These are phyloP conservation scores for Euphorbia lathyris DNA, from an alignment of 345 rosid genomes.

Conservation along the genomic window DNA sequence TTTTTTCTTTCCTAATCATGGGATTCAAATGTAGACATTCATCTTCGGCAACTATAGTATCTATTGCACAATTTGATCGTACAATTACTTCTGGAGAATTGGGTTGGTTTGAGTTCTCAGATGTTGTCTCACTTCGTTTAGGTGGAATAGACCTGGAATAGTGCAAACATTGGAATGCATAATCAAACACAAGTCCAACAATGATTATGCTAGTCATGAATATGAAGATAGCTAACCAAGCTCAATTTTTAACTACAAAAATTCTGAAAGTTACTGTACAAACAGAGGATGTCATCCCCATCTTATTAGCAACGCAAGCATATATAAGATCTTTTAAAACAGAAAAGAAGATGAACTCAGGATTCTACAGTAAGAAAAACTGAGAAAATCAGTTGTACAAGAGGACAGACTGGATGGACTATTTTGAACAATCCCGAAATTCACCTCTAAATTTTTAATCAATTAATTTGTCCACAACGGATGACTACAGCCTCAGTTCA, in stretches of 20 bases:
- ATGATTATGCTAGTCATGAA: slow-evolving; percentile 6
- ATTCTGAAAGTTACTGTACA: background rate
- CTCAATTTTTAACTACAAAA: slow-evolving; percentile 2
- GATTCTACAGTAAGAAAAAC: background rate
- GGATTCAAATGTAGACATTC: slow-evolving; percentile 22
- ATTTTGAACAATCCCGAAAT: background rate
- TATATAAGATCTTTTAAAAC: background rate
- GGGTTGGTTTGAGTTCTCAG: slow-evolving; percentile 29
- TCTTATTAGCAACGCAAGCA: background rate
- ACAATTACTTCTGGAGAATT: slow-evolving; percentile 24
- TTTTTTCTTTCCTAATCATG: slow-evolving; percentile 33
- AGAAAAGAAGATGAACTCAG: background rate
- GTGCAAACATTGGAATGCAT: slow-evolving; percentile 16
- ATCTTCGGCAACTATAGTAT: slow-evolving; percentile 28
- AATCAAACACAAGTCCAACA: background rate
- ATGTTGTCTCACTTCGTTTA: slow-evolving; percentile 27
- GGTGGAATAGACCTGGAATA: slow-evolving; percentile 43
- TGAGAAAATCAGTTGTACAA: background rate
- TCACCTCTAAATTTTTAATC: background rate
- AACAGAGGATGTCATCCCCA: background rate
- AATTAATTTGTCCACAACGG: background rate
- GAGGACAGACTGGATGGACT: background rate
- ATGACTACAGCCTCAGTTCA: background rate
- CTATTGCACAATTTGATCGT: slow-evolving; percentile 21
- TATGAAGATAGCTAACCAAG: background rate